These are phyloP conservation scores for Leishmania braziliensis DNA, from an alignment of 208 protist genomes.

Conservation along the genomic window DNA sequence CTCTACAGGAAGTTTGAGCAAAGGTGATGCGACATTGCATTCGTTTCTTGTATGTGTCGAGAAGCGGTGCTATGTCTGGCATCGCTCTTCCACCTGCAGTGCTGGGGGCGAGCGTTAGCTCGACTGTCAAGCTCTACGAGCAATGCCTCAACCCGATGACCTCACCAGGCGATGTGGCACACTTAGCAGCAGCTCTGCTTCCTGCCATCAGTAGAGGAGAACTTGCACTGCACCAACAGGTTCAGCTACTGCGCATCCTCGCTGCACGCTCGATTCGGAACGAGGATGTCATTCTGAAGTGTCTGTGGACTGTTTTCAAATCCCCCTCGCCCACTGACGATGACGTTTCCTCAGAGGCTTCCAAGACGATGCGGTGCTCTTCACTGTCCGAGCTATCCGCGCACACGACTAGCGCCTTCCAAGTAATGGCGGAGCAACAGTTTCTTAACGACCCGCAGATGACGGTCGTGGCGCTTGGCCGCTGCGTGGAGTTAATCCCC, in stretches of 20 bases:
- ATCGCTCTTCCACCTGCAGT: background rate
- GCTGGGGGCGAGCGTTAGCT: background rate
- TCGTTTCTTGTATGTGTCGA: constrained; percentile 1
- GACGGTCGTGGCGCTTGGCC: constrained; percentile 62
- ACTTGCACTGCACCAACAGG: constrained; percentile 21
- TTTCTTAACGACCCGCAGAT: constrained; percentile 73
- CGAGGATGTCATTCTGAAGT: constrained; percentile 57
- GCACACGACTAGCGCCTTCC: constrained; percentile 57
- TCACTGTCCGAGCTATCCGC: constrained; percentile 30
- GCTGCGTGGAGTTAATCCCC: constrained; percentile 66
- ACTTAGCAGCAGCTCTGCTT: constrained; percentile 14
- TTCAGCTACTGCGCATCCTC: constrained; percentile 28
- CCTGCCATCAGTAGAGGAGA: constrained; percentile 20
- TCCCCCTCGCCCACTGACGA: constrained; percentile 10
- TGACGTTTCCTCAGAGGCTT: background rate
- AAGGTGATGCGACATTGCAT: constrained; percentile 11
- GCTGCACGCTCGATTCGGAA: constrained; percentile 54
- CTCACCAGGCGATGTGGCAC: constrained; percentile 19
- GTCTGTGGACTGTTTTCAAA: constrained; percentile 78
- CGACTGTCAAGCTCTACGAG: constrained; percentile 6
- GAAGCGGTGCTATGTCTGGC: background rate
- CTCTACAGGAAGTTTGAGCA: background rate
- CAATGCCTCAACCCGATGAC: constrained; percentile 16
- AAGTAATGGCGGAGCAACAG: constrained; percentile 44
- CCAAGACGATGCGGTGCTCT: background rate